These are phyloP conservation scores for Penicillium paxilli DNA, from an alignment of 495 filamentous ascomycete genomes.

Conservation along the genomic window DNA sequence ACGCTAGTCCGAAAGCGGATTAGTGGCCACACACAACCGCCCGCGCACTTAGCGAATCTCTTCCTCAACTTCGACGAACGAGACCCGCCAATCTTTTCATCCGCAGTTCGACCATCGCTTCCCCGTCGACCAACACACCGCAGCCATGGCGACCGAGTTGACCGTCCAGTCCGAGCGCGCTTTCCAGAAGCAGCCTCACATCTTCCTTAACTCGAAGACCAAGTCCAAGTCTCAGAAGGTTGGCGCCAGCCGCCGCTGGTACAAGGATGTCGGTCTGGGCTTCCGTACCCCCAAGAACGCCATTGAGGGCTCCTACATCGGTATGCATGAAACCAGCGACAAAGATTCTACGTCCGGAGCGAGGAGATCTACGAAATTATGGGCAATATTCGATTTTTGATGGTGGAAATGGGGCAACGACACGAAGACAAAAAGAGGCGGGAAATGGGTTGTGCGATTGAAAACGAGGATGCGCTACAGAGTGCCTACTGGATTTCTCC, in stretches of 20 bases:
- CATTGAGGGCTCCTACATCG: constrained; percentile 98
- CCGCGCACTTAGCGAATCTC: constrained; percentile 39
- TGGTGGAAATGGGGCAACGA: constrained; percentile 22
- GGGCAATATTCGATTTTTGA: constrained; percentile 27
- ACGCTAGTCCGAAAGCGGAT: constrained; percentile 30
- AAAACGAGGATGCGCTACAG: background rate
- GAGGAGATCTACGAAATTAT: constrained; percentile 19
- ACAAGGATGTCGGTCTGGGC: constrained; percentile 98
- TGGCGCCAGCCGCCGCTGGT: constrained; percentile 96
- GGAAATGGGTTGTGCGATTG: background rate
- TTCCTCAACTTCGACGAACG: constrained; percentile 46
- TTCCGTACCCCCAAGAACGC: constrained; percentile 97
- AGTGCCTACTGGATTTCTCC: background rate
- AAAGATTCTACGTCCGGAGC: constrained; percentile 17
- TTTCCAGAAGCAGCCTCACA: constrained; percentile 99
- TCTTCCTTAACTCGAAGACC: constrained; percentile 93
- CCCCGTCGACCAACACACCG: constrained; percentile 54
- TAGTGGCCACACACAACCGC: constrained; percentile 47
- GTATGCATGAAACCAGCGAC: constrained; percentile 64
- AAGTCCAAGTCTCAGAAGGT: constrained; percentile 81
- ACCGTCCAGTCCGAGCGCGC: constrained; percentile 97
- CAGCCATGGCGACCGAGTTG: constrained; percentile 96
- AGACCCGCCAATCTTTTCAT: constrained; percentile 35
- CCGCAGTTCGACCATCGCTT: constrained; percentile 40
- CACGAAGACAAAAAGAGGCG: background rate